Base-by-base conservation (phyloP, 108 stramenopile species). In the Pseudonitzschia multistriata region DNA sequence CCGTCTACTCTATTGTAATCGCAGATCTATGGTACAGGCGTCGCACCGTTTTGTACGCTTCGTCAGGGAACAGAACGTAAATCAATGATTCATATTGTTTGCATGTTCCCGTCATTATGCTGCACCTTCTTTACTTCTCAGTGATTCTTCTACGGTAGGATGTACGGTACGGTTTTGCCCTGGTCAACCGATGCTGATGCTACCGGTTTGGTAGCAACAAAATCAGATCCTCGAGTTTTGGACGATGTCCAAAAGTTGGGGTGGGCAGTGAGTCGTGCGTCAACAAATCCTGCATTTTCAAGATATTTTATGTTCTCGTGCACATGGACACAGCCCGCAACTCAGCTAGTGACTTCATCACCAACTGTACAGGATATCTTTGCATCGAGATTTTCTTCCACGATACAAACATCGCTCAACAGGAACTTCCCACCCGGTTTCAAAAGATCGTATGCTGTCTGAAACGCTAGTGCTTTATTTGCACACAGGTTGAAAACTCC, bases 401-500 rank as follows among this genome's bases (percentile, higher is more conserved):
- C 52, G 49, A 68, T 3, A 27, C 42, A 45, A 17, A 45, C 15
- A 17, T 68, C 70, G 30, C 60, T 48, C 42, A 71, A 25, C 25
- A 42, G 25, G 49, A 71, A 34, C 7, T 39, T 48, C 3, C 70
- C 70, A 2, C 70, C 60, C 0, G 66, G 57, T 68, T 68, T 67
- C 15, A 68, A 21, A 10, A 61, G 29, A 24, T 40, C 42, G 30
- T 60, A 66, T 2, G 56, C 56, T 8, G 36, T 6, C 7, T 68
- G 62, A 72, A 89, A 84, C 0, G 82, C 84, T 31, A 73, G 72
- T 0, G 71, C 54, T 66, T 93, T 90, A 62, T 93, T 77, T 28
- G 87, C 87, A 11, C 72, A 77, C 10, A 93, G 80, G 49, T 93
- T 93, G 73, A 93, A 79, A 35, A 93, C 92, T 68, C 92, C 89